Evolutionary conservation across 768 basidiomycete species (phyloP).

Genomic region (Tulasnella sp.): DNA sequence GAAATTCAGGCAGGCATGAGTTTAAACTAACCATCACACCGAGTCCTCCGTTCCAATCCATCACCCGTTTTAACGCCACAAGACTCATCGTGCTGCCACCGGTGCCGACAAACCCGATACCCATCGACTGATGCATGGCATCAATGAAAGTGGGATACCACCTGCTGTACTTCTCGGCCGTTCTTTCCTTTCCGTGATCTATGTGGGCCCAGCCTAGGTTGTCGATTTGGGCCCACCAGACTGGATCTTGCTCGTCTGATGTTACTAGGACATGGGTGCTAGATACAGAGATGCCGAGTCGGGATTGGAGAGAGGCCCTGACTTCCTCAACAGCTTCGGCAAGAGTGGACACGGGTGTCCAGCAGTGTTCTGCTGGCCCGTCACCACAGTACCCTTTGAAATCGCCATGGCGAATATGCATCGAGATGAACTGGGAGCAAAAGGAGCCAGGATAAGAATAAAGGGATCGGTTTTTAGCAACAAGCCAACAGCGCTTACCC

Average conservation of each 20-base stretch:
- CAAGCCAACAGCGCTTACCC: not conserved
- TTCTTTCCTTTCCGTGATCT: slow-evolving; percentile 5
- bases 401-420: slow-evolving; percentile 4
- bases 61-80: slow-evolving; percentile 55
- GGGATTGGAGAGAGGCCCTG: not conserved
- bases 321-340: not conserved
- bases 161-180: not conserved
- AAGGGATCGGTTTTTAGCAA: not conserved
- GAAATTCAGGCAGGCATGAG: not conserved
- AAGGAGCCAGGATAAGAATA: not conserved
- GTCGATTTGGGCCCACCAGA: slow-evolving; percentile 13
- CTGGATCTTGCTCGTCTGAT: slow-evolving; percentile 16
- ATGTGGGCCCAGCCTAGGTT: slow-evolving; percentile 9
- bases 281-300: not conserved
- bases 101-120: slow-evolving; percentile 64
- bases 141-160: slow-evolving; percentile 66
- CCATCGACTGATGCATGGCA: slow-evolving; percentile 60
- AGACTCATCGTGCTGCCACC: slow-evolving; percentile 63
- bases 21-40: slow-evolving; percentile 35
- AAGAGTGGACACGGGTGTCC: not conserved
- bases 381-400: slow-evolving; percentile 10
- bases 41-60: slow-evolving; percentile 57
- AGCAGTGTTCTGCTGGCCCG: not conserved
- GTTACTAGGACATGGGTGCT: slow-evolving; percentile 8
- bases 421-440: slow-evolving; percentile 3